Evolutionary conservation across 208 protist genomes (phyloP).

Genomic region (Leishmania gerbilli): DNA sequence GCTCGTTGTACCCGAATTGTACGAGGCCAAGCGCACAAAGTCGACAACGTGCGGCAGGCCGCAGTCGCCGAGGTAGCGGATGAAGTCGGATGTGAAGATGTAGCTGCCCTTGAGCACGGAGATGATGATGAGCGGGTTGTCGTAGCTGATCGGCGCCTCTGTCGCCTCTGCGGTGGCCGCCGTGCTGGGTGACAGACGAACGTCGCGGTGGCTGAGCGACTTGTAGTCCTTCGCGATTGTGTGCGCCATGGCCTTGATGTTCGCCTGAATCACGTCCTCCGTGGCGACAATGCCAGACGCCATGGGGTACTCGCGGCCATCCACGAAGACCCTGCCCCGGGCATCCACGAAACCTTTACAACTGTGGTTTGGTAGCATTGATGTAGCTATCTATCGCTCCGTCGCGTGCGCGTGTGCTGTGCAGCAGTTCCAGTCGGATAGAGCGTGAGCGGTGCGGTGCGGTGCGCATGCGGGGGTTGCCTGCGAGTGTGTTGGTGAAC

Average conservation of each 20-base stretch:
- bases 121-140: slow-evolving; percentile 86
- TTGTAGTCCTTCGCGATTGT: slow-evolving; percentile 71
- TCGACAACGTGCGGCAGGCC: slow-evolving; percentile 81
- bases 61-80: slow-evolving; percentile 75
- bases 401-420: not conserved
- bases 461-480: not conserved
- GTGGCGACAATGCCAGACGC: slow-evolving; percentile 69
- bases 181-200: slow-evolving; percentile 9
- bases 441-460: not conserved
- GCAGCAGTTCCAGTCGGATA: not conserved
- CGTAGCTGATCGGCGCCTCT: slow-evolving; percentile 61
- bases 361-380: slow-evolving; percentile 27
- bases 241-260: slow-evolving; percentile 59
- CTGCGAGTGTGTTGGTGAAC: not conserved
- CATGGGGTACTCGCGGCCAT: slow-evolving; percentile 84
- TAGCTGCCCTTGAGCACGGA: slow-evolving; percentile 92
- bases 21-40: slow-evolving; percentile 83
- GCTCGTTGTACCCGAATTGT: slow-evolving; percentile 67
- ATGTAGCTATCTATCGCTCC: not conserved
- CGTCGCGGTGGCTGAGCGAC: slow-evolving; percentile 51
- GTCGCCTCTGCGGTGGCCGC: not conserved
- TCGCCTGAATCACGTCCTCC: slow-evolving; percentile 63
- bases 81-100: slow-evolving; percentile 90
- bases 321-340: slow-evolving; percentile 65
- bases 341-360: slow-evolving; percentile 34